Evolutionary conservation across 1,139 yeast genomes (phyloP), one percentile per base, ranked within the genome.

Genomic region (Pichia sp.): DNA sequence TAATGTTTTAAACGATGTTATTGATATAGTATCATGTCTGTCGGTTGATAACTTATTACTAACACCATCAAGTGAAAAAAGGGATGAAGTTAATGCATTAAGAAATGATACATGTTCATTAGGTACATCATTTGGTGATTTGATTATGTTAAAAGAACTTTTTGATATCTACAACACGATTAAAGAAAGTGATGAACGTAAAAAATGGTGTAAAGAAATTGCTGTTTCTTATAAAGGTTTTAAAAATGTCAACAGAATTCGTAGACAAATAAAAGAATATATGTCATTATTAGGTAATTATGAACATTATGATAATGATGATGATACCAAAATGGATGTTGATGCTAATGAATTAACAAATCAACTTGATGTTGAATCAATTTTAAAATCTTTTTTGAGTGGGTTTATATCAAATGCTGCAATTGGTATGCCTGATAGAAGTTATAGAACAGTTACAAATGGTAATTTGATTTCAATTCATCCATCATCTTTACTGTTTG

Each of bases 381-480:
- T 93, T 6, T 71, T 93, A 51, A 87, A 87, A 65, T 77, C 90
- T 10, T 95, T 95, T 67, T 70, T 95, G 45, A 75, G 78, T 47
- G 99, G 99, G 0, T 93, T 78, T 62, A 77, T 88, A 33, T 77
- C 84, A 53, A 91, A 93, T 66, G 84, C 96, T 0, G 99, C 99
- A 0, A 81, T 93, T 22, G 96, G 97, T 8, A 81, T 88, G 82
- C 96, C 99, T 0, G 99, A 95, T 67, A 77, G 97, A 62, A 86
- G 96, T 3, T 95, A 85, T 70, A 76, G 95, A 64, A 90, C 98
- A 0, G 84, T 90, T 16, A 73, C 83, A 29, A 81, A 85, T 9
- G 96, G 96, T 25, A 90, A 85, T 62, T 72, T 86, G 33, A 82
- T 95, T 46, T 82, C 95, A 54, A 82, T 95, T 19, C 99, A 95